A percentile compares a stretch with the other conserved stretches of the same genome.
Conservation (phyloP, 306 rosid genomes). For the Ammopiptanthus mongolicus region DNA sequence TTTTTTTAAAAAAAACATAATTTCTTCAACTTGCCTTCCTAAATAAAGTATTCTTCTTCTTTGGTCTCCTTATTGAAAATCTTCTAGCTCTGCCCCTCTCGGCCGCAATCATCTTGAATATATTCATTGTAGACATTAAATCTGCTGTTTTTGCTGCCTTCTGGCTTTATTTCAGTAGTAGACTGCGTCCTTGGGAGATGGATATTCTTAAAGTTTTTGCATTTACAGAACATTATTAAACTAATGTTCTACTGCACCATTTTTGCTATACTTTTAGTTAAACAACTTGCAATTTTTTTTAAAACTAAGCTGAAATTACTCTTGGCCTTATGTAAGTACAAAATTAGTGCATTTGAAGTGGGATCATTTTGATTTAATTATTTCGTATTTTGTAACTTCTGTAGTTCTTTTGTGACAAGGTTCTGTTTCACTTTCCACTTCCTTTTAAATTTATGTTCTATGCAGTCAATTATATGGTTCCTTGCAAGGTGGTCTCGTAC, state of each 20-base stretch:
- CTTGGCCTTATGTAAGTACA: not conserved
- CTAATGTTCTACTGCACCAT: not conserved
- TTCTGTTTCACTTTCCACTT: not conserved
- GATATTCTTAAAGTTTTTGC: not conserved
- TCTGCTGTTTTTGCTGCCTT: slow-evolving; percentile 9
- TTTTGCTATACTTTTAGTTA: not conserved
- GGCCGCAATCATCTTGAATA: not conserved
- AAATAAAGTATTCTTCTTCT: no score
- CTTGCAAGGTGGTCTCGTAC: slow-evolving; percentile 95
- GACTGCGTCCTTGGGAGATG: not conserved
- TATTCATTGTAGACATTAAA: not conserved
- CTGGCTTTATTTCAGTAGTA: slow-evolving; percentile 13
- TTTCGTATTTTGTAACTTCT: not conserved
- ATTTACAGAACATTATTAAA: slow-evolving; percentile 1
- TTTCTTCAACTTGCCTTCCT: no score
- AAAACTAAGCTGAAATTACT: not conserved
- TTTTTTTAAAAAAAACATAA: no score
- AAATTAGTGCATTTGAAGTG: not conserved
- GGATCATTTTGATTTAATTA: not conserved
- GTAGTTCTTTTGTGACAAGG: slow-evolving; percentile 12
- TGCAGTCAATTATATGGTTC: slow-evolving; percentile 95
- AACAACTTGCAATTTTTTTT: not conserved
- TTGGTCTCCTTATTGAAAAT: no score
- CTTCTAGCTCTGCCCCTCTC: no score
- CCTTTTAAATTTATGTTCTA: slow-evolving; percentile 22